Conservation (phyloP, 768 basidiomycete species). For the Mycena polygramma region DNA sequence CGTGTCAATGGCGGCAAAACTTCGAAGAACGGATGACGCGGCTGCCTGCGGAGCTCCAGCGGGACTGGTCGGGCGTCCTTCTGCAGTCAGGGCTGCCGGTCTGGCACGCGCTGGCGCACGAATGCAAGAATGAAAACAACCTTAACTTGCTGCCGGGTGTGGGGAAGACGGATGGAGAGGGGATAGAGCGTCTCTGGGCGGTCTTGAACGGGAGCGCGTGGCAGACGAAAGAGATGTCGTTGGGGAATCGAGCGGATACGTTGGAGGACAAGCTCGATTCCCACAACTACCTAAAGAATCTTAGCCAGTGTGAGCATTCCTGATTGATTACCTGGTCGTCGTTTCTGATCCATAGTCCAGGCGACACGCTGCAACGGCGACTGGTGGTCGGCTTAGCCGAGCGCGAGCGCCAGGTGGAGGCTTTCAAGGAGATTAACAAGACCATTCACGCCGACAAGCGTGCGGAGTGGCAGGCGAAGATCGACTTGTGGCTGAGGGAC, state of each 20-base stretch:
- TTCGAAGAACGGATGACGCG: constrained; percentile 1
- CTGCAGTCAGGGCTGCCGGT: constrained; percentile 23
- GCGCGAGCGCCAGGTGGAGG: not conserved
- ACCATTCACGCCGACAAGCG: not conserved
- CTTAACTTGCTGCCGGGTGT: constrained; percentile 31
- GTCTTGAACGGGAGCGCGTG: constrained; percentile 38
- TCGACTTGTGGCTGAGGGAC: not conserved
- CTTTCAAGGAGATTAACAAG: not conserved
- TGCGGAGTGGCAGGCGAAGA: not conserved
- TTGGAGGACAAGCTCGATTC: not conserved
- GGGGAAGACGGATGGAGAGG: constrained; percentile 30
- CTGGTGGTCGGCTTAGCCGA: not conserved
- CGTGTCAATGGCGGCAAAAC: constrained; percentile 41
- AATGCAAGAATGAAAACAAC: constrained; percentile 22
- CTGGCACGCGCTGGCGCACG: constrained; percentile 29
- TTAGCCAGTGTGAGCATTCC: not conserved
- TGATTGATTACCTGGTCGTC: too few species aligned
- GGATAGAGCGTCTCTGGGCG: constrained; percentile 46
- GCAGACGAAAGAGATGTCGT: constrained; percentile 10
- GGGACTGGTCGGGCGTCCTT: not conserved
- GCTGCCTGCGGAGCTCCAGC: constrained; percentile 1
- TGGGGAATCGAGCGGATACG: not conserved
- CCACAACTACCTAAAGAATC: not conserved
- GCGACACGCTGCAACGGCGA: not conserved
- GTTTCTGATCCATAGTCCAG: not conserved